Conservation (phyloP, 2,329 filamentous ascomycete species). For the Arthroderma sp. region DNA sequence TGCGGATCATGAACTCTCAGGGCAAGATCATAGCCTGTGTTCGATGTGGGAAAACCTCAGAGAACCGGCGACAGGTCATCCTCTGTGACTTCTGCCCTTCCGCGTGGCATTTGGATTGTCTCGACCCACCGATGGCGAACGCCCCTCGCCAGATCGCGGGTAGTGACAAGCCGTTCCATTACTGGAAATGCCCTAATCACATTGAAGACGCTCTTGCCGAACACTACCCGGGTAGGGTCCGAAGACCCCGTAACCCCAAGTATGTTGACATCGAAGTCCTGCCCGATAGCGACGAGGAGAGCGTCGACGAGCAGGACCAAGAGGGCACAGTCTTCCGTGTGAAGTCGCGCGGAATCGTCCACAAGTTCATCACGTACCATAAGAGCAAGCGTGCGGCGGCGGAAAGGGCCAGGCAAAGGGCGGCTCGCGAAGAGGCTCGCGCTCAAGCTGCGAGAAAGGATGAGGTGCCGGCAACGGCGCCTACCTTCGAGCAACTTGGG, state of each 20-base stretch:
- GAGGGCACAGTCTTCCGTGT: conserved; percentile 56
- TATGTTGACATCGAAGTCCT: conserved; percentile 57
- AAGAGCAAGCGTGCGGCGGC: conserved; percentile 27
- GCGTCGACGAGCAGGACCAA: conserved; percentile 47
- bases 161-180: conserved; percentile 47
- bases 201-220: conserved; percentile 57
- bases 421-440: neutral
- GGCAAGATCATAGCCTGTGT: conserved; percentile 68
- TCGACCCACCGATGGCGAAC: conserved; percentile 69
- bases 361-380: conserved; percentile 58
- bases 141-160: conserved; percentile 49
- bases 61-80: conserved; percentile 59
- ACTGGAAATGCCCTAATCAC: conserved; percentile 85
- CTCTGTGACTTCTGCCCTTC: conserved; percentile 72
- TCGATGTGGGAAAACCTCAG: conserved; percentile 56
- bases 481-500: conserved; percentile 19
- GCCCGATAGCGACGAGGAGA: conserved; percentile 41
- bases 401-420: neutral
- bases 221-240: conserved; percentile 17
- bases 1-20: conserved; percentile 48
- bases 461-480: conserved; percentile 14
- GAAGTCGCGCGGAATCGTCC: conserved; percentile 51
- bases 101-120: conserved; percentile 85
- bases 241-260: conserved; percentile 32
- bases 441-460: neutral